Evolutionary conservation across 768 basidiomycete species (phyloP).

Genomic region (Mycena albidolilacea): DNA sequence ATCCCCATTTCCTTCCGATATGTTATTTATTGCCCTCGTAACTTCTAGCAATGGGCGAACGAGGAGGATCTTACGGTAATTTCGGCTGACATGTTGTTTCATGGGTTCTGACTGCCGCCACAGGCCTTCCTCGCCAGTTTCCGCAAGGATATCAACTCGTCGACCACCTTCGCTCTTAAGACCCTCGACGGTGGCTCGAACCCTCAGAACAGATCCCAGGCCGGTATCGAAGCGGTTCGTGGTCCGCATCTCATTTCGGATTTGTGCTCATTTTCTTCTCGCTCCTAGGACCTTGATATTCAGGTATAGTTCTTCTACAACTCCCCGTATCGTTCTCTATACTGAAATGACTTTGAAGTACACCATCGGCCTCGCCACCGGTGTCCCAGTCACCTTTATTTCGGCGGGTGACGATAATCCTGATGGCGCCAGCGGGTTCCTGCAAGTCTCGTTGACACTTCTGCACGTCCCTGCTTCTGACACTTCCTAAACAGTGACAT

Average conservation of each 20-base stretch:
- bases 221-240: constrained; percentile 45
- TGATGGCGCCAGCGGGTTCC: constrained; percentile 44
- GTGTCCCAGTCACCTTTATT: constrained; percentile 51
- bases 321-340: neutral
- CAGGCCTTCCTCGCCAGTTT: constrained; percentile 40
- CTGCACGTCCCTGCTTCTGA: constrained; percentile 42
- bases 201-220: constrained; percentile 29
- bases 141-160: constrained; percentile 39
- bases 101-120: constrained; percentile 38
- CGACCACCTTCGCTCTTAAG: constrained; percentile 41
- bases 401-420: constrained; percentile 47
- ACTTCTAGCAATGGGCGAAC: constrained; percentile 19
- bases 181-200: constrained; percentile 45
- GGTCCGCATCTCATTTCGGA: constrained; percentile 24
- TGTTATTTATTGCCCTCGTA: constrained; percentile 1
- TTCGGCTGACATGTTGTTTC: constrained; percentile 13
- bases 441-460: constrained; percentile 8
- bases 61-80: constrained; percentile 19
- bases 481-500: constrained; percentile 41
- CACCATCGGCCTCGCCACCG: constrained; percentile 51
- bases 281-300: constrained; percentile 35
- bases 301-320: constrained; percentile 16
- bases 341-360: constrained; percentile 50
- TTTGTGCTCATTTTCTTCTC: constrained; percentile 8
- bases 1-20: constrained; percentile 11